phyloP scores from a whole-genome alignment of 73 alveolate genomes.

The Paramecium tetraurelia region DNA sequence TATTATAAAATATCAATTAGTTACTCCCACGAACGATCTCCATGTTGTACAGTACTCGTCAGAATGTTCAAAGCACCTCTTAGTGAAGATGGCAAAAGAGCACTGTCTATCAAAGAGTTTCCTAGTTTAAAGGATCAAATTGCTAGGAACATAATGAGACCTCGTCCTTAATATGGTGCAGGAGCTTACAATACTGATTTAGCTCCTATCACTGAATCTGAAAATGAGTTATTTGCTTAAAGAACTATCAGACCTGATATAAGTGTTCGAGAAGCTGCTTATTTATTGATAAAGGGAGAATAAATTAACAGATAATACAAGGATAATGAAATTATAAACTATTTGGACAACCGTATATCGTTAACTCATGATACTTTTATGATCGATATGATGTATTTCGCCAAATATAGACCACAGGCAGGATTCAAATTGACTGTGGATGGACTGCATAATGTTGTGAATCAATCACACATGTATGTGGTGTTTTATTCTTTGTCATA shows the following conservation, averaged over 20 bases:
- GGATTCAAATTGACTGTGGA: conserved; percentile 86
- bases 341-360: conserved; percentile 48
- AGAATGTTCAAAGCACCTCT: conserved; percentile 80
- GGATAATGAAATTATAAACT: conserved; percentile 40
- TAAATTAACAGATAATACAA: conserved; percentile 11
- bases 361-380: conserved; percentile 59
- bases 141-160: not conserved
- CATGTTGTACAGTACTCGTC: conserved; percentile 82
- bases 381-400: conserved; percentile 67
- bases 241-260: conserved; percentile 16
- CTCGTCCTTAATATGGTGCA: conserved; percentile 58
- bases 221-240: conserved; percentile 37
- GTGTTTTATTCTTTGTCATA: conserved; percentile 34
- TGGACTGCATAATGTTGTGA: conserved; percentile 75
- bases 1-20: conserved; percentile 21
- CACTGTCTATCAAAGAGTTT: conserved; percentile 64
- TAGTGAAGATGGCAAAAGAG: conserved; percentile 76
- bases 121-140: conserved; percentile 33
- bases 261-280: conserved; percentile 51
- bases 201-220: conserved; percentile 53
- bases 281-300: conserved; percentile 42
- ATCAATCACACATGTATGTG: conserved; percentile 55
- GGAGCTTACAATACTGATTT: conserved; percentile 44
- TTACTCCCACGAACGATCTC: conserved; percentile 78
- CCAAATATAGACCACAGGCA: conserved; percentile 64